A percentile compares a stretch with the other conserved stretches of the same genome.
phyloP scores from a whole-genome alignment of 176 grass and related monocot species.

The Saccharum spontaneum region DNA sequence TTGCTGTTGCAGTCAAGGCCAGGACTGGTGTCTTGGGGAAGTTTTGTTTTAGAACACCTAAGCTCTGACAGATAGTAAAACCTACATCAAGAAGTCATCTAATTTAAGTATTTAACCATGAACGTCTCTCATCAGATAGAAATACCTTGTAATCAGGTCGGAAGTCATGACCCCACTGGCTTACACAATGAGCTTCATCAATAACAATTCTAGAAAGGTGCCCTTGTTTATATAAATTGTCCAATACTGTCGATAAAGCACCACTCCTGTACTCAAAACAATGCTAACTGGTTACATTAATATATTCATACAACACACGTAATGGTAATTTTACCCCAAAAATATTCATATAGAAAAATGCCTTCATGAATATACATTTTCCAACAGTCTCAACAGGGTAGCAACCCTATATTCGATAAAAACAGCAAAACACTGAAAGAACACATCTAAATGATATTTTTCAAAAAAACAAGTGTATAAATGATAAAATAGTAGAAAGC shows the following conservation, averaged over 20 bases:
- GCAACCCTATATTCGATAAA: conserved; percentile 47
- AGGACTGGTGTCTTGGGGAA: conserved; percentile 74
- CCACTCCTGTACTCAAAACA: conserved; percentile 66
- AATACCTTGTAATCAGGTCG: conserved; percentile 93
- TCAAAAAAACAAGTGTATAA: neutral
- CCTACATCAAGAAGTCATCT: conserved; percentile 11
- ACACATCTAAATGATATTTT: neutral
- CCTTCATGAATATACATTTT: conserved; percentile 60
- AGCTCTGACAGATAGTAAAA: conserved; percentile 49
- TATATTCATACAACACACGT: neutral
- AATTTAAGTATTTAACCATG: neutral
- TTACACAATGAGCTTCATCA: conserved; percentile 99
- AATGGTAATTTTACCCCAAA: neutral
- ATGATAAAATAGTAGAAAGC: conserved; percentile 7
- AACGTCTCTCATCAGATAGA: conserved; percentile 3
- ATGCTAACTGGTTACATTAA: neutral
- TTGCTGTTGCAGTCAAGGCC: conserved; percentile 94
- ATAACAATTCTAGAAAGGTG: conserved; percentile 94
- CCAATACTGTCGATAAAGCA: conserved; percentile 61
- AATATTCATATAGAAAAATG: conserved; percentile 44
- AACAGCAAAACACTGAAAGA: neutral
- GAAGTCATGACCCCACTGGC: conserved; percentile 99
- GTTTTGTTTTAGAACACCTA: conserved; percentile 84
- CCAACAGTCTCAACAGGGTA: conserved; percentile 65
- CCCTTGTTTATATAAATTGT: conserved; percentile 52